Evolutionary conservation across 2,329 filamentous ascomycete species (phyloP).

Genomic region (Trichoderma afroharzianum): DNA sequence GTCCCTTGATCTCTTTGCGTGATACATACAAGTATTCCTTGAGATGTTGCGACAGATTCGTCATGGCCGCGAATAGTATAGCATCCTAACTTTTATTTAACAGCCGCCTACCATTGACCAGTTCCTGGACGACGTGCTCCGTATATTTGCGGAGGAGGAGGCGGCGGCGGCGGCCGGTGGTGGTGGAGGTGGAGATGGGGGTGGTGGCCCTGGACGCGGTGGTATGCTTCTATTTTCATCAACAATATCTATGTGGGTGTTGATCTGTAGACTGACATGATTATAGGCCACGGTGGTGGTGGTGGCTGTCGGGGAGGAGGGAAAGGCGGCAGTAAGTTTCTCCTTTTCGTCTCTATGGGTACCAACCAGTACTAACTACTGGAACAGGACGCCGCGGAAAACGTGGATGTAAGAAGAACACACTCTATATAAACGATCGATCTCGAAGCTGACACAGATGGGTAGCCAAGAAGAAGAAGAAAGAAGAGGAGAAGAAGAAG

Average conservation of each 20-base stretch:
- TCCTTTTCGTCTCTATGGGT: neutral
- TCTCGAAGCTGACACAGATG: neutral
- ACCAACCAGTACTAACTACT: neutral
- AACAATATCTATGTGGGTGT: neutral
- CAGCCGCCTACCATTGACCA: neutral
- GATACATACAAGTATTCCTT: neutral
- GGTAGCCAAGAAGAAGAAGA: neutral
- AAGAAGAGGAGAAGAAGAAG: neutral
- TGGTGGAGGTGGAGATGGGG: no score
- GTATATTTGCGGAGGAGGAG: no score
- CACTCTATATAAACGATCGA: neutral
- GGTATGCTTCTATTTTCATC: neutral
- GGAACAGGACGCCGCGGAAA: neutral
- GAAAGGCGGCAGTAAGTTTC: neutral
- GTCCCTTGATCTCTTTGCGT: neutral
- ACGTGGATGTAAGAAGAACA: neutral
- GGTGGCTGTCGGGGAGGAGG: neutral
- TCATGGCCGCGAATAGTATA: no score
- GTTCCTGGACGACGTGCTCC: neutral
- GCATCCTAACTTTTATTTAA: neutral
- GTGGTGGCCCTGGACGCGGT: neutral
- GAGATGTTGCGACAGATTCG: no score
- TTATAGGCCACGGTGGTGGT: neutral
- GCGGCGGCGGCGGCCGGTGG: no score
- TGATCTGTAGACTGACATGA: neutral